These are phyloP conservation scores for Pseudogymnoascus sp. DNA, from an alignment of 2,329 filamentous ascomycete species.

Conservation along the genomic window DNA sequence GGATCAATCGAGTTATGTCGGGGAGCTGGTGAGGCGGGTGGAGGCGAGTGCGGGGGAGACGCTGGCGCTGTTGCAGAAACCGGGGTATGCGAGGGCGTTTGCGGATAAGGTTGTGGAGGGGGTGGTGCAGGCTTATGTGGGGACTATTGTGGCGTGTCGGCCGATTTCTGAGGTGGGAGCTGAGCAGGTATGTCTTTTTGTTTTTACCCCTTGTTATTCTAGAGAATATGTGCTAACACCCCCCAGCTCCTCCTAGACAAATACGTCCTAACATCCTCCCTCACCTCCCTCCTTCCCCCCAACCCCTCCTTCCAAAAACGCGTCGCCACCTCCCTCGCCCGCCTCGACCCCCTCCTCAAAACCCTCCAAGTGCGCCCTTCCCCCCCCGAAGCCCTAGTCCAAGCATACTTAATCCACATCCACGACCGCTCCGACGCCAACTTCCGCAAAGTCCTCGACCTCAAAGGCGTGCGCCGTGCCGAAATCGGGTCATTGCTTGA, in stretches of 20 bases:
- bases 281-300: slow-evolving; percentile 61
- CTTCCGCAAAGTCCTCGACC: slow-evolving; percentile 90
- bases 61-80: slow-evolving; percentile 70
- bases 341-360: slow-evolving; percentile 87
- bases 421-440: slow-evolving; percentile 88
- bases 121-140: slow-evolving; percentile 68
- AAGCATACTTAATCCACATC: slow-evolving; percentile 96
- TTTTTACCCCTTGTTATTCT: background rate
- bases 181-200: slow-evolving; percentile 56
- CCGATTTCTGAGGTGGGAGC: slow-evolving; percentile 91
- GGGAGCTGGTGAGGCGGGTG: slow-evolving; percentile 66
- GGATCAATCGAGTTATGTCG: slow-evolving; percentile 88
- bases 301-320: slow-evolving; percentile 65
- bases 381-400: slow-evolving; percentile 86
- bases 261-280: slow-evolving; percentile 75
- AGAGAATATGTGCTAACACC: slow-evolving; percentile 18
- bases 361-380: slow-evolving; percentile 89
- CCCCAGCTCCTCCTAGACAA: slow-evolving; percentile 86
- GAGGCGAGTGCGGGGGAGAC: slow-evolving; percentile 67
- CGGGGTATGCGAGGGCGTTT: slow-evolving; percentile 88
- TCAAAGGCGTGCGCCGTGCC: slow-evolving; percentile 81
- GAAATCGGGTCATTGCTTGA: slow-evolving; percentile 80
- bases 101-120: slow-evolving; percentile 93
- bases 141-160: slow-evolving; percentile 77
- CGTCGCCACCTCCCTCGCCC: slow-evolving; percentile 72